These are phyloP conservation scores for Torulaspora indica DNA, from an alignment of 805 yeast species.

Conservation along the genomic window DNA sequence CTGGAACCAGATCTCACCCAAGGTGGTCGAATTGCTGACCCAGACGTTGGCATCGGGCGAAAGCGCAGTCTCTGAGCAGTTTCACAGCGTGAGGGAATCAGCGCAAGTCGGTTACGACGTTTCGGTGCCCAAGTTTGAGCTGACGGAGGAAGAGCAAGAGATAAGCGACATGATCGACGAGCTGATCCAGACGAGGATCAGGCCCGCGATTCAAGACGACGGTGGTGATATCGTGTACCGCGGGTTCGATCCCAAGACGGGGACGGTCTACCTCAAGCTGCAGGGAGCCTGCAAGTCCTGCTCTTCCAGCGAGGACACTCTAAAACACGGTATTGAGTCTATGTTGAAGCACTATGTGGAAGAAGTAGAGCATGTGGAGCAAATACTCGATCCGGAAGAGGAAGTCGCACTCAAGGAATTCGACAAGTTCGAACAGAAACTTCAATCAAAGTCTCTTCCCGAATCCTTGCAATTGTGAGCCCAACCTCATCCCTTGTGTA, in stretches of 20 bases:
- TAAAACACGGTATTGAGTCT: constrained; percentile 93
- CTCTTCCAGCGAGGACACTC: constrained; percentile 82
- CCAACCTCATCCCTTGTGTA: background rate
- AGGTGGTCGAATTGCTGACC: constrained; percentile 42
- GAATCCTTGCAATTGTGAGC: background rate
- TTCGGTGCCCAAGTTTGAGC: constrained; percentile 30
- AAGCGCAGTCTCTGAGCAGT: constrained; percentile 25
- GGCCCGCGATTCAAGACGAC: constrained; percentile 98
- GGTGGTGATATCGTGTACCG: constrained; percentile 95
- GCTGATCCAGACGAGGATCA: constrained; percentile 84
- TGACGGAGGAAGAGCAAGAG: constrained; percentile 66
- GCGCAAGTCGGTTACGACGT: constrained; percentile 38
- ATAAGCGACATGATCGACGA: constrained; percentile 87
- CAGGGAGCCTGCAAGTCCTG: constrained; percentile 97
- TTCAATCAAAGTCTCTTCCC: constrained; percentile 28
- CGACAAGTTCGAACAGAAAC: constrained; percentile 69
- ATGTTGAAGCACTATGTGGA: constrained; percentile 97
- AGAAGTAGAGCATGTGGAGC: constrained; percentile 85
- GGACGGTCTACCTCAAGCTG: constrained; percentile 79
- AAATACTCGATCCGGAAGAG: constrained; percentile 77
- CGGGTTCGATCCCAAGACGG: constrained; percentile 79
- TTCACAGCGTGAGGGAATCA: constrained; percentile 32
- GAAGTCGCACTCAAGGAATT: constrained; percentile 73
- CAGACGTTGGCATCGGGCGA: constrained; percentile 31
- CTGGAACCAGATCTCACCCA: constrained; percentile 71